Percentiles rank a stretch among this genome's conserved stretches.
These are phyloP conservation scores for Globisporangium apiculatum DNA, from an alignment of 352 stramenopile species.

Conservation along the genomic window DNA sequence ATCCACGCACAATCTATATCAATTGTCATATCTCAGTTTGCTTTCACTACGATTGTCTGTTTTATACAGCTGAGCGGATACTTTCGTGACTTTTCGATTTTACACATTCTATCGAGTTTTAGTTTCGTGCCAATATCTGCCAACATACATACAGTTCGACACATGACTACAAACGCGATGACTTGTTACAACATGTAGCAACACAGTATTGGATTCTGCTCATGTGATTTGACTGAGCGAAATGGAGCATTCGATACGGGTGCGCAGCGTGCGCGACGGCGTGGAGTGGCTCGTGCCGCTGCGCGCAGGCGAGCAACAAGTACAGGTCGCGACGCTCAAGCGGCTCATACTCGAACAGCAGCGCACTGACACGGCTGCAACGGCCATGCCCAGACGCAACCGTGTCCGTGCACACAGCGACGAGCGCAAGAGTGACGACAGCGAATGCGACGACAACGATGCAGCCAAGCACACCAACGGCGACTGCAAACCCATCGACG, in stretches of 20 bases:
- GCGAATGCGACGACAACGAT: neutral
- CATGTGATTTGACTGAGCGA: too few relatives aligned
- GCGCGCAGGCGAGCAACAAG: constrained; percentile 23
- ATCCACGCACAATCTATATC: too few relatives aligned
- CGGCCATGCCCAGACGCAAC: neutral
- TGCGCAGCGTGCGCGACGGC: constrained; percentile 49
- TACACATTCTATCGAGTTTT: too few relatives aligned
- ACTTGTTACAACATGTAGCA: too few relatives aligned
- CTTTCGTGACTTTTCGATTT: too few relatives aligned
- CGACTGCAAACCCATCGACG: neutral
- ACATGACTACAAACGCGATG: too few relatives aligned
- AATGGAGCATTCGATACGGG: constrained; percentile 23
- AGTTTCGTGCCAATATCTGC: too few relatives aligned
- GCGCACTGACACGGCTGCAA: neutral
- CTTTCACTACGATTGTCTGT: too few relatives aligned
- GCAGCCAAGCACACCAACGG: neutral
- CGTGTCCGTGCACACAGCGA: neutral
- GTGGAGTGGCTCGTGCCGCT: constrained; percentile 47
- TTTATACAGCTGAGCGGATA: too few relatives aligned
- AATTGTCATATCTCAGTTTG: too few relatives aligned
- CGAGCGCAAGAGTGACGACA: neutral
- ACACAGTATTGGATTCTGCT: too few relatives aligned
- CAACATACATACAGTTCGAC: too few relatives aligned
- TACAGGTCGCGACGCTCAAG: constrained; percentile 50
- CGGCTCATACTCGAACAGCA: constrained; percentile 29